phyloP scores from a whole-genome alignment of 306 rosid species.

The Vigna nakashimae region DNA sequence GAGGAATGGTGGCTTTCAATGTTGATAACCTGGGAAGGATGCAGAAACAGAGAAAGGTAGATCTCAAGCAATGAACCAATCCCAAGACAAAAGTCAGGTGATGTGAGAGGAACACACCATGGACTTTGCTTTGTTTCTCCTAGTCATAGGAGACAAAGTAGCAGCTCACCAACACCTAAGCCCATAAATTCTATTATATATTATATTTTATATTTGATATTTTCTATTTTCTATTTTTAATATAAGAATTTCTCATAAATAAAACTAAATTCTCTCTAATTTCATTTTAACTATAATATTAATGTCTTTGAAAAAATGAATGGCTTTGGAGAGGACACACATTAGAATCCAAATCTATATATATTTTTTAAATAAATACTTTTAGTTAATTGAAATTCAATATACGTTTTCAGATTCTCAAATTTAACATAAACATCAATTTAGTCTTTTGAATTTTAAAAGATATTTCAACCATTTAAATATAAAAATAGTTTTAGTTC shows the following conservation, averaged over 20 bases:
- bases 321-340: too few relatives aligned
- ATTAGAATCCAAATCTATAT: too few relatives aligned
- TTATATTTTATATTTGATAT: background rate
- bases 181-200: background rate
- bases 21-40: background rate
- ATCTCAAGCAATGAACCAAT: conserved; percentile 54
- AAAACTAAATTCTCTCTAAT: background rate
- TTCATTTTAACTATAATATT: background rate
- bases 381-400: too few relatives aligned
- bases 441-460: too few relatives aligned
- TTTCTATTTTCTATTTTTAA: background rate
- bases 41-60: conserved; percentile 46
- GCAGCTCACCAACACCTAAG: background rate
- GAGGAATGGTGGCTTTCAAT: background rate
- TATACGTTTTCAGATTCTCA: too few relatives aligned
- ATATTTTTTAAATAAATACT: too few relatives aligned
- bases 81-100: conserved; percentile 55
- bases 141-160: conserved; percentile 8
- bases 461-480: too few relatives aligned
- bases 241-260: background rate
- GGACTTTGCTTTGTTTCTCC: conserved; percentile 31
- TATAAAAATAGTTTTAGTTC: too few relatives aligned
- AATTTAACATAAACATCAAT: too few relatives aligned
- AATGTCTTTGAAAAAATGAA: too few relatives aligned
- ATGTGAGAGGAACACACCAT: conserved; percentile 39